Base-by-base conservation (phyloP, 805 yeast species). In the Saccharomycopsis babjevae region DNA sequence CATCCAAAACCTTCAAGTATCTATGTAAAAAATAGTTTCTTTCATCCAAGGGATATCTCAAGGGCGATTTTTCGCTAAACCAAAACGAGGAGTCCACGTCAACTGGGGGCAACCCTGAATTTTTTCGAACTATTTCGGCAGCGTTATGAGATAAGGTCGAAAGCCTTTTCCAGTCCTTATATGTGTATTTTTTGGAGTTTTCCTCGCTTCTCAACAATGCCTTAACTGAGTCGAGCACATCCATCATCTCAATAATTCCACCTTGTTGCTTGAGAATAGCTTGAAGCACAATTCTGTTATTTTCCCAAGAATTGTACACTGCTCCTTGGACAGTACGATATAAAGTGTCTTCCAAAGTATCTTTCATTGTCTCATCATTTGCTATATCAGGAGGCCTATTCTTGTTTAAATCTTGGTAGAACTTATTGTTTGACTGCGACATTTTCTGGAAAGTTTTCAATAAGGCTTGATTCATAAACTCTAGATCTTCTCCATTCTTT, bases 41-140 rank as follows among this genome's bases (percentile, higher is more conserved):
- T 68, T 89, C 91, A 65, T 79, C 79, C 43, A 86, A 73, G 0
- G 94, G 94, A 60, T 79, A 81, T 54, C 86, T 76, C 50, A 89
- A 72, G 0, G 96, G 96, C 0, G 91, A 84, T 1, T 72, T 67
- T 1, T 82, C 83, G 7, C 86, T 77, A 1, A 89, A 65, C 96
- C 96, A 89, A 67, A 75, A 85, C 42, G 46, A 42, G 7, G 46
- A n/a, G 25, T 32, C 39, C 30, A 38, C 54, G 11, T 58, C 11
- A 11, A 52, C 39, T 13, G 54, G 15, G 10, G 39, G 34, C n/a
- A 46, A 30, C 25, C 43, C 42, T 4, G 56, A 58, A 18, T 59
- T 25, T 25, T 38, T 46, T 39, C 56, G 39, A 2, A 59, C 54
- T 16, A 18, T 54, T 34, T 59, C 54, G 1, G 56, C 34, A 16